These are phyloP conservation scores for Russula olivacea DNA, from an alignment of 768 basidiomycete species.

Conservation along the genomic window DNA sequence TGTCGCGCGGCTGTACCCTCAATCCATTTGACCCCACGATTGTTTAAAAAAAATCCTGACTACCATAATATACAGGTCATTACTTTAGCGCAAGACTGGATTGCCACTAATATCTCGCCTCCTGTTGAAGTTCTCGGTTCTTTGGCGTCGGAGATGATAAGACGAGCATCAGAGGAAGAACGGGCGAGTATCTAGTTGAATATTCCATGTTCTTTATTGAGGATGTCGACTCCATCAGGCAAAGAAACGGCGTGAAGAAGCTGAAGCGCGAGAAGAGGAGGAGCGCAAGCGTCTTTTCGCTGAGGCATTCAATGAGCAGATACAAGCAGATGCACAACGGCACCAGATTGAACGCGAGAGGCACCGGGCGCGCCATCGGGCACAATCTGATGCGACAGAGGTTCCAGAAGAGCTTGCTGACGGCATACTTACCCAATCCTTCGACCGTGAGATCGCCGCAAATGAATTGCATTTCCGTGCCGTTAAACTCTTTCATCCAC, in stretches of 20 bases:
- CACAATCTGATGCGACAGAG: constrained; percentile 66
- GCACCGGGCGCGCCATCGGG: constrained; percentile 53
- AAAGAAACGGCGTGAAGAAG: constrained; percentile 49
- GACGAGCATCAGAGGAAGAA: constrained; percentile 65
- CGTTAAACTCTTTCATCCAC: constrained; percentile 68
- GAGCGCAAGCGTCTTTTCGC: constrained; percentile 43
- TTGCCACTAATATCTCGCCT: constrained; percentile 50
- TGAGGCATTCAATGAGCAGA: constrained; percentile 57
- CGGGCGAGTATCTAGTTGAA: constrained; percentile 37
- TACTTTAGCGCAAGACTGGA: constrained; percentile 66
- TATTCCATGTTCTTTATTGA: neutral
- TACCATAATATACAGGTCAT: constrained; percentile 46
- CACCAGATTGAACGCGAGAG: constrained; percentile 51
- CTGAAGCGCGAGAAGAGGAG: constrained; percentile 44
- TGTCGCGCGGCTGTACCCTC: neutral
- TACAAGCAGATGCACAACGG: constrained; percentile 57
- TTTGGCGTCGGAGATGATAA: constrained; percentile 72
- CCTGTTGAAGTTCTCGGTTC: constrained; percentile 59
- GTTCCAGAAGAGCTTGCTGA: constrained; percentile 38
- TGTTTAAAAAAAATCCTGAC: neutral
- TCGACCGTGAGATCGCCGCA: constrained; percentile 50
- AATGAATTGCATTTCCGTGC: constrained; percentile 54
- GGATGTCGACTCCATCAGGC: constrained; percentile 9
- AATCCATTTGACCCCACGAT: neutral
- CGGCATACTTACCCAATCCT: constrained; percentile 50